Evolutionary conservation across 2,329 filamentous ascomycete species (phyloP).

Genomic region (Aspergillus oerlinghausenensis): DNA sequence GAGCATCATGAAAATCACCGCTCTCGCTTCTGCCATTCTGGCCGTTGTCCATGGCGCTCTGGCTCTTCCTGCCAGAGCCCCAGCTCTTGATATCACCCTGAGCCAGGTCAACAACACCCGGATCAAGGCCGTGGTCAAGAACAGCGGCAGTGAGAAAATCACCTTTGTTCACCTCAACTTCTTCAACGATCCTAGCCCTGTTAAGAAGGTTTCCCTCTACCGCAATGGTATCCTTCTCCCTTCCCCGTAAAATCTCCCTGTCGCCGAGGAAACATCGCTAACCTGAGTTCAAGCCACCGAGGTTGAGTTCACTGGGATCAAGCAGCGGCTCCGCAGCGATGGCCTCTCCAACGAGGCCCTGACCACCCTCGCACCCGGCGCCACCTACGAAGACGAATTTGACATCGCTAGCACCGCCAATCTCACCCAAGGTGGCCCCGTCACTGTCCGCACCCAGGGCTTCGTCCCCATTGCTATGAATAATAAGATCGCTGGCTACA

Average conservation of each 20-base stretch:
- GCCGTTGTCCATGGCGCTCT: constrained; percentile 16
- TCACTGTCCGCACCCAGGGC: constrained; percentile 54
- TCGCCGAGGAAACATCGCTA: not conserved
- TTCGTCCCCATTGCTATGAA: constrained; percentile 53
- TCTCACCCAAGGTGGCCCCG: constrained; percentile 46
- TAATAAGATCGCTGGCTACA: constrained; percentile 50
- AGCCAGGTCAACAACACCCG: constrained; percentile 27
- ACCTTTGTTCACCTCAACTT: constrained; percentile 35
- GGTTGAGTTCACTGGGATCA: constrained; percentile 31
- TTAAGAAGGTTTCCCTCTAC: constrained; percentile 33
- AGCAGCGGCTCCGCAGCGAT: constrained; percentile 21
- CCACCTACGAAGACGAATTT: constrained; percentile 27
- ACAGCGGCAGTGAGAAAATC: constrained; percentile 28
- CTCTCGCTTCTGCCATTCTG: constrained; percentile 18
- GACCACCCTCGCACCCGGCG: constrained; percentile 28
- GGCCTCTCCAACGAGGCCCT: constrained; percentile 26
- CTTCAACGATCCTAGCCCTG: constrained; percentile 31
- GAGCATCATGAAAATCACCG: constrained; percentile 18
- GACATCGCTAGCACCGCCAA: constrained; percentile 38
- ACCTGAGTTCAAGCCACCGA: constrained; percentile 20
- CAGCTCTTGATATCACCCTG: constrained; percentile 28
- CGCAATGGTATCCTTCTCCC: constrained; percentile 21
- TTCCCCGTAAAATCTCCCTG: too few relatives aligned
- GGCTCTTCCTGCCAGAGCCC: constrained; percentile 14
- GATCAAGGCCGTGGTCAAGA: constrained; percentile 34